phyloP scores from a whole-genome alignment of 495 filamentous ascomycete species.

The Chaetomium tenue region DNA sequence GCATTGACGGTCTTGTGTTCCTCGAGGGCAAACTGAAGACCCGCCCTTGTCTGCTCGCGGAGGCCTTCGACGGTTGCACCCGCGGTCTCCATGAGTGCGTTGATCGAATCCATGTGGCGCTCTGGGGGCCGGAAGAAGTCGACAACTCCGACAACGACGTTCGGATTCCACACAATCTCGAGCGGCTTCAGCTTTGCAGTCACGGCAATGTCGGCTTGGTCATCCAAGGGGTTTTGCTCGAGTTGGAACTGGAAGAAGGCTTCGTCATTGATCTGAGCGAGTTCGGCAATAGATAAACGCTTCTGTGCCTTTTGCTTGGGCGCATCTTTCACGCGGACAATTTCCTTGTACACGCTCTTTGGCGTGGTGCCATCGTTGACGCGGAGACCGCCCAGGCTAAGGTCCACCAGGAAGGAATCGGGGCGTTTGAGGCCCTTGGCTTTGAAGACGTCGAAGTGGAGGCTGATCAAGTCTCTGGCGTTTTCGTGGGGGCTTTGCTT shows the following conservation, averaged over 20 bases:
- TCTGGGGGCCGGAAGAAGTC: slow-evolving; percentile 96
- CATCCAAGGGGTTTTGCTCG: slow-evolving; percentile 93
- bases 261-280: slow-evolving; percentile 58
- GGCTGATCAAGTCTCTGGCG: slow-evolving; percentile 73
- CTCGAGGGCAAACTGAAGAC: slow-evolving; percentile 90
- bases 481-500: slow-evolving; percentile 81
- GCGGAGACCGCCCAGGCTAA: slow-evolving; percentile 87
- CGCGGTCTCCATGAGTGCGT: slow-evolving; percentile 87
- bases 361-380: slow-evolving; percentile 95
- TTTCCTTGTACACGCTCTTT: slow-evolving; percentile 85
- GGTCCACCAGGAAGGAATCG: slow-evolving; percentile 81
- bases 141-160: slow-evolving; percentile 81
- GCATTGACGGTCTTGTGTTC: slow-evolving; percentile 98
- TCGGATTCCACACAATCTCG: slow-evolving; percentile 95
- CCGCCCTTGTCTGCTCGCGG: slow-evolving; percentile 90
- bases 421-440: slow-evolving; percentile 83
- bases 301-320: slow-evolving; percentile 52
- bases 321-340: slow-evolving; percentile 90
- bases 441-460: slow-evolving; percentile 91
- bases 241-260: slow-evolving; percentile 90
- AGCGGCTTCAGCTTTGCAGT: slow-evolving; percentile 91
- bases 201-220: slow-evolving; percentile 82
- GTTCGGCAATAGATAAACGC: slow-evolving; percentile 59
- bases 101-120: slow-evolving; percentile 96
- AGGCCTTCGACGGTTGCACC: slow-evolving; percentile 93